These are phyloP conservation scores for Pelargonium citronellum DNA, from an alignment of 441 rosid genomes.

Conservation along the genomic window DNA sequence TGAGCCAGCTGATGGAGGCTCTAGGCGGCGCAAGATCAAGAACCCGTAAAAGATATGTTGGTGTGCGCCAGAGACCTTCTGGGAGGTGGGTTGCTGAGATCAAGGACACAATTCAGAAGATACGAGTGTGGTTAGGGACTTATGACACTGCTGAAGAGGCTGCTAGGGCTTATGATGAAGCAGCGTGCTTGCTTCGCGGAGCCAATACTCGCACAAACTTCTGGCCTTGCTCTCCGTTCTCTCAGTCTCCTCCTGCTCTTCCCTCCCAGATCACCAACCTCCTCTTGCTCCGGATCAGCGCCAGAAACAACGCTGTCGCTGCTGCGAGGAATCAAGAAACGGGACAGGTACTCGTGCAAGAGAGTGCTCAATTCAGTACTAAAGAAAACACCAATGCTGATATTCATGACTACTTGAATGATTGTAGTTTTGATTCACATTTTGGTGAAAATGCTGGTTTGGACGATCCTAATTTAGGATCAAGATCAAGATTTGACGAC, in stretches of 20 bases:
- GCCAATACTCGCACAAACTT: slow-evolving; percentile 60
- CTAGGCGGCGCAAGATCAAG: slow-evolving; percentile 36
- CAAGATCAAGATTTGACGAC: slow-evolving; percentile 16
- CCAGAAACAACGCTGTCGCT: slow-evolving; percentile 32
- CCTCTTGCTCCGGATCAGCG: slow-evolving; percentile 55
- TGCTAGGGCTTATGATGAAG: slow-evolving; percentile 66
- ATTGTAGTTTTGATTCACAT: too few species aligned
- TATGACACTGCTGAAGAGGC: slow-evolving; percentile 49
- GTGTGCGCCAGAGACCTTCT: slow-evolving; percentile 46
- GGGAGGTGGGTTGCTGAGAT: slow-evolving; percentile 54
- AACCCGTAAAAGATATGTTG: slow-evolving; percentile 50
- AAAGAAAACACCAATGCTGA: too few species aligned
- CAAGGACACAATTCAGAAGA: slow-evolving; percentile 49
- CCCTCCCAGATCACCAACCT: slow-evolving; percentile 58
- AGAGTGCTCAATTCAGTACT: slow-evolving; percentile 25
- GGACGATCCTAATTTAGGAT: not conserved
- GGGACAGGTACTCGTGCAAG: slow-evolving; percentile 19
- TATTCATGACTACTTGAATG: too few species aligned
- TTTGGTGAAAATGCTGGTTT: too few species aligned
- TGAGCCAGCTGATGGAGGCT: slow-evolving; percentile 47
- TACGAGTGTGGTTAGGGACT: slow-evolving; percentile 49
- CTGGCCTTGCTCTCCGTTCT: slow-evolving; percentile 54
- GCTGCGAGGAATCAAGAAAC: slow-evolving; percentile 13
- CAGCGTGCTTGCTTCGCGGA: slow-evolving; percentile 61
- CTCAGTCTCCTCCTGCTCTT: slow-evolving; percentile 44